Evolutionary conservation across 2,329 filamentous ascomycete genomes (phyloP).

Genomic region (Talaromyces sp.): DNA sequence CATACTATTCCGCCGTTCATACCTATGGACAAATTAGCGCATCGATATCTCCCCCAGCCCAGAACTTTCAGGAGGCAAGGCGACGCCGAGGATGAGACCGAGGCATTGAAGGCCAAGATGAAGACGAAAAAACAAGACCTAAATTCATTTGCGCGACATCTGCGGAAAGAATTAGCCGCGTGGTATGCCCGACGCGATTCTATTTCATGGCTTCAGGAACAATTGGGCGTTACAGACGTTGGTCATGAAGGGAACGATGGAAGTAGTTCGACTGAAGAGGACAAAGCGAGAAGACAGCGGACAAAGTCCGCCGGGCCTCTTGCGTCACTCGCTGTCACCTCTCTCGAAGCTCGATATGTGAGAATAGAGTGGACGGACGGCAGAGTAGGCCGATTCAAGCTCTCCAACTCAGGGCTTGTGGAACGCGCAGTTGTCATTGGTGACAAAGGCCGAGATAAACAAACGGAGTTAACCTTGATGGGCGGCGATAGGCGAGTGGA

Average conservation of each 20-base stretch:
- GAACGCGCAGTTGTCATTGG: constrained; percentile 42
- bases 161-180: constrained; percentile 38
- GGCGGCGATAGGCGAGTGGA: constrained; percentile 33
- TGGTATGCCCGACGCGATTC: constrained; percentile 40
- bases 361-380: constrained; percentile 43
- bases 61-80: background rate
- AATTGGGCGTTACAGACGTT: constrained; percentile 24
- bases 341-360: constrained; percentile 39
- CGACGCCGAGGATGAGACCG: constrained; percentile 12
- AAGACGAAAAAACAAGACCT: constrained; percentile 33
- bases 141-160: constrained; percentile 30
- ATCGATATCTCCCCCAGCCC: constrained; percentile 29
- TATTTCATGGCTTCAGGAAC: constrained; percentile 30
- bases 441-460: constrained; percentile 35
- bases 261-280: background rate
- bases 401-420: constrained; percentile 37
- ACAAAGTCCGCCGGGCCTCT: constrained; percentile 25
- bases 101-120: constrained; percentile 17
- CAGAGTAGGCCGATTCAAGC: constrained; percentile 39
- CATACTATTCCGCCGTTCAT: constrained; percentile 46
- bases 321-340: constrained; percentile 29
- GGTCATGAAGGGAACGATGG: constrained; percentile 14
- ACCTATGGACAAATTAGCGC: constrained; percentile 34
- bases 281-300: background rate
- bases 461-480: constrained; percentile 30